Conservation (phyloP, 108 stramenopile genomes). For the Nitzschia inconspicua region DNA sequence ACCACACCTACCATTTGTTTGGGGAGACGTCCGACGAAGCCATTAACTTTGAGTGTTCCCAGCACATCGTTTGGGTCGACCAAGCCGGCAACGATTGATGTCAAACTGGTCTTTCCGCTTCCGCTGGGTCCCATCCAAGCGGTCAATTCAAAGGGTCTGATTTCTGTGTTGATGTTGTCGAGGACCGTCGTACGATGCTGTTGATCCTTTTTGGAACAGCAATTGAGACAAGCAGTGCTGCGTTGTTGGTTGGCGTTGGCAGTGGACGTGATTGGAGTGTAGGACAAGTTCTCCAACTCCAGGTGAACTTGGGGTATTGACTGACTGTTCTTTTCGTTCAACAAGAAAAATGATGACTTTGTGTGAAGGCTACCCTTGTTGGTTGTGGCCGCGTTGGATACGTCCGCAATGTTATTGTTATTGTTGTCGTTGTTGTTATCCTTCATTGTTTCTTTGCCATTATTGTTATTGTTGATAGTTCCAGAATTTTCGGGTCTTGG, state of each 20-base stretch:
- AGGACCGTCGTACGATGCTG: slow-evolving; percentile 39
- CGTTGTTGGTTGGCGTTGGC: slow-evolving; percentile 1
- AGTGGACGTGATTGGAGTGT: slow-evolving; percentile 46
- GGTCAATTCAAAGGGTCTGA: slow-evolving; percentile 53
- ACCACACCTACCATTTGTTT: slow-evolving; percentile 81
- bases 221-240: too few species aligned
- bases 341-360: background rate
- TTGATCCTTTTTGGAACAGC: slow-evolving; percentile 2
- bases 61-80: slow-evolving; percentile 34
- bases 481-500: too few species aligned
- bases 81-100: slow-evolving; percentile 59
- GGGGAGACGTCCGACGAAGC: slow-evolving; percentile 36
- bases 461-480: too few species aligned
- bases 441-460: too few species aligned
- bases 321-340: background rate
- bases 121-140: slow-evolving; percentile 86
- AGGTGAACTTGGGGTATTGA: slow-evolving; percentile 51
- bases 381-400: background rate
- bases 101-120: slow-evolving; percentile 64
- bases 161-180: slow-evolving; percentile 49
- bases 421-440: background rate
- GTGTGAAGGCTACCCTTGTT: too few species aligned
- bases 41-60: slow-evolving; percentile 38
- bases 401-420: background rate
- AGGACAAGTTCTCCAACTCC: slow-evolving; percentile 56